Conservation (phyloP, 768 basidiomycete species). For the Trametes meyenii region DNA sequence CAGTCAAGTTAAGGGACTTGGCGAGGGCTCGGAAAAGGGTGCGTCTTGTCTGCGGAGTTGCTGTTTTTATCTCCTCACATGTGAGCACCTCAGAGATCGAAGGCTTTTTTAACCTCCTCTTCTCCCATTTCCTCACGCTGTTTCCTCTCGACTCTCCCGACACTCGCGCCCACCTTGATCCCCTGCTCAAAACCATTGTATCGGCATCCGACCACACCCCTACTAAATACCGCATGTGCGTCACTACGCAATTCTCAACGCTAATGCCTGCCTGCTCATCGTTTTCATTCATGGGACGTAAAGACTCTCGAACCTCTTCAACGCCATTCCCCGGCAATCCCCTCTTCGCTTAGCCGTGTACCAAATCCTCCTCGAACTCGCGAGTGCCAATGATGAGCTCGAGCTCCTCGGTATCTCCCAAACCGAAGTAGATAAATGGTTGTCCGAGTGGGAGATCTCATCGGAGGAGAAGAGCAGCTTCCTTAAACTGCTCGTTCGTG, state of each 20-base stretch:
- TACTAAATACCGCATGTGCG: constrained; percentile 79
- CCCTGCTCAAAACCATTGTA: constrained; percentile 57
- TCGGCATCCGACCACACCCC: constrained; percentile 55
- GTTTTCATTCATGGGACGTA: not conserved
- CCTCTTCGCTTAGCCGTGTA: constrained; percentile 66
- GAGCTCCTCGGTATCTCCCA: constrained; percentile 61
- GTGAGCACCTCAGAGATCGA: constrained; percentile 60
- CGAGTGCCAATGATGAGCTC: constrained; percentile 62
- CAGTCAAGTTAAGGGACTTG: constrained; percentile 64
- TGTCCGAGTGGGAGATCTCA: constrained; percentile 73
- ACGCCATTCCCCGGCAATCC: constrained; percentile 69
- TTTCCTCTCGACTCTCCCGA: constrained; percentile 59
- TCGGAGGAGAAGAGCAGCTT: constrained; percentile 65
- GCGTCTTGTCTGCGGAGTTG: constrained; percentile 25
- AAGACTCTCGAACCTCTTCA: constrained; percentile 84
- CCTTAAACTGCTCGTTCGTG: constrained; percentile 62
- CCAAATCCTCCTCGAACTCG: constrained; percentile 59
- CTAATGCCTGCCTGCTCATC: not conserved
- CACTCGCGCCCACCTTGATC: constrained; percentile 50
- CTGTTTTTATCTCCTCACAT: constrained; percentile 1
- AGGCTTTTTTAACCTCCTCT: constrained; percentile 86
- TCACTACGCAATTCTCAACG: constrained; percentile 13
- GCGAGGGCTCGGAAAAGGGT: constrained; percentile 82
- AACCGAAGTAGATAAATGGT: constrained; percentile 72
- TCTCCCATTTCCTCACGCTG: constrained; percentile 68